Evolutionary conservation across 1,139 yeast genomes (phyloP).

Genomic region (Pneumocystis wakefieldiae): DNA sequence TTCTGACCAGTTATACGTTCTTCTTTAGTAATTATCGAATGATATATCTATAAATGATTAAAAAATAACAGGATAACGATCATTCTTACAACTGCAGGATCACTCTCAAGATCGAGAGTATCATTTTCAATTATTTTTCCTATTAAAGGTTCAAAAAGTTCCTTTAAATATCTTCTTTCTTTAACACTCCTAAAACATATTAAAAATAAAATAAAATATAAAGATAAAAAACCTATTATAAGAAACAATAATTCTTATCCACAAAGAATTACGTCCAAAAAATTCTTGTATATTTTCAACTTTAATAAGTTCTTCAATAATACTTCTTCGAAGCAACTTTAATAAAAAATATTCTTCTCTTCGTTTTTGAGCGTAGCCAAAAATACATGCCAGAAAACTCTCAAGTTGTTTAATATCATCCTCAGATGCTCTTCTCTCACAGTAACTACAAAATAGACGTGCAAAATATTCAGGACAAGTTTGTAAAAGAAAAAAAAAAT

Average conservation of each 20-base stretch:
- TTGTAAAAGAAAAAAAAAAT: conserved; percentile 67
- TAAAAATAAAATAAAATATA: background rate
- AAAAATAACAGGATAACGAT: conserved; percentile 21
- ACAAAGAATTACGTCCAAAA: conserved; percentile 25
- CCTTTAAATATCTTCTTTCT: conserved; percentile 42
- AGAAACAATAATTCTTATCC: conserved; percentile 38
- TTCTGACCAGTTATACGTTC: conserved; percentile 28
- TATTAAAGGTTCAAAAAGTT: conserved; percentile 40
- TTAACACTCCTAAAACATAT: conserved; percentile 37
- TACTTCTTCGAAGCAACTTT: conserved; percentile 41
- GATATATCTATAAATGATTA: conserved; percentile 25
- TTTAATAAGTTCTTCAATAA: conserved; percentile 33
- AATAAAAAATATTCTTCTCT: conserved; percentile 67
- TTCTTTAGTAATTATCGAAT: conserved; percentile 34
- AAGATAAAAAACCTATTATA: conserved; percentile 20
- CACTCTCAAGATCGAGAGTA: conserved; percentile 57
- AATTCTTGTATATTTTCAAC: conserved; percentile 20
- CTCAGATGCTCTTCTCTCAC: conserved; percentile 9
- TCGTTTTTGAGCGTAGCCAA: conserved; percentile 27
- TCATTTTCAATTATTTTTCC: conserved; percentile 39
- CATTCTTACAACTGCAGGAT: conserved; percentile 38
- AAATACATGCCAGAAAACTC: conserved; percentile 36
- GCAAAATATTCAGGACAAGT: conserved; percentile 68
- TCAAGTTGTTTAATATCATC: conserved; percentile 28
- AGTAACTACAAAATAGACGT: conserved; percentile 32